phyloP scores from a whole-genome alignment of 371 early-diverging fungal species.

The Lichtheimia ramosa region DNA sequence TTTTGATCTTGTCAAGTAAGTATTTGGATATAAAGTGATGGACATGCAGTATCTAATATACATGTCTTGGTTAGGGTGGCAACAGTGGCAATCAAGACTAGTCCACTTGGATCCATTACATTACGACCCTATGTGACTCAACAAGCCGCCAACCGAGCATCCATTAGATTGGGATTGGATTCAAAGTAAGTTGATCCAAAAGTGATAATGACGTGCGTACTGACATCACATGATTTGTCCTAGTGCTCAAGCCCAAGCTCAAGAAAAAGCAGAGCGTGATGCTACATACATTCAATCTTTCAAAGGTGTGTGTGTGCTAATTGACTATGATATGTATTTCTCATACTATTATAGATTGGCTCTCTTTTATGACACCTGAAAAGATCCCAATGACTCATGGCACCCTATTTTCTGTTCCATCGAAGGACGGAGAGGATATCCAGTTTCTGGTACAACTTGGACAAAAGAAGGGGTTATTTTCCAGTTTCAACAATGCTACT shows the following conservation, averaged over 20 bases:
- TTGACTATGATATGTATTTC: neutral
- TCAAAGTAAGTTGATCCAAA: slow-evolving; percentile 14
- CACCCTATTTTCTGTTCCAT: slow-evolving; percentile 6
- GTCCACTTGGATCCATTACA: slow-evolving; percentile 24
- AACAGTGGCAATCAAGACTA: slow-evolving; percentile 29
- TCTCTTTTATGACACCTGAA: neutral
- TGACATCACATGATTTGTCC: neutral
- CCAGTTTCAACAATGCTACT: slow-evolving; percentile 18
- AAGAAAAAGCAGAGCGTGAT: slow-evolving; percentile 31
- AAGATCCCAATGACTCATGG: slow-evolving; percentile 12
- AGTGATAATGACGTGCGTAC: neutral
- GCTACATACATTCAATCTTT: slow-evolving; percentile 19
- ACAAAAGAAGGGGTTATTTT: slow-evolving; percentile 32
- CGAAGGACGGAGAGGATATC: slow-evolving; percentile 6
- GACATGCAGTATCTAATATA: neutral
- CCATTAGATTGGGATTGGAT: slow-evolving; percentile 44
- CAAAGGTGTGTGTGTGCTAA: slow-evolving; percentile 14
- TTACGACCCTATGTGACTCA: slow-evolving; percentile 24
- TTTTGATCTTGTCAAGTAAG: slow-evolving; percentile 50
- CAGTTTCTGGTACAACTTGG: slow-evolving; percentile 33
- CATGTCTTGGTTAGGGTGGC: slow-evolving; percentile 33
- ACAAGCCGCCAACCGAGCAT: slow-evolving; percentile 11
- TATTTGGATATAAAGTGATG: neutral
- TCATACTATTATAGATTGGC: slow-evolving; percentile 6
- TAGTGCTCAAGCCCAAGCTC: slow-evolving; percentile 25